A percentile compares a stretch with the other conserved stretches of the same genome.
phyloP scores from a whole-genome alignment of 306 rosid species.

The Lupinus albus region DNA sequence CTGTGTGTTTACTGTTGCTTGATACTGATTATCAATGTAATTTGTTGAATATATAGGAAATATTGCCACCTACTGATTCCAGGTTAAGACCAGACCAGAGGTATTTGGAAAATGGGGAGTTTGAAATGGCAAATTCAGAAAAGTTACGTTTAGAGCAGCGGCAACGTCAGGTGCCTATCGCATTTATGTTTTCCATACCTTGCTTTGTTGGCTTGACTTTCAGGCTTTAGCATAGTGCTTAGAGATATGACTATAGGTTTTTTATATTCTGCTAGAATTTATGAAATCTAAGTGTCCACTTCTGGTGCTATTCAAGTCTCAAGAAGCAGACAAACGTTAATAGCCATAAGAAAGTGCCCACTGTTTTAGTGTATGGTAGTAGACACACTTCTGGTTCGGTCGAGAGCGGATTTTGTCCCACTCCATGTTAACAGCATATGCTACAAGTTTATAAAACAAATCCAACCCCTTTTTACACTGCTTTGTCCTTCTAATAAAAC shows the following conservation, averaged over 20 bases:
- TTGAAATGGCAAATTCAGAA: slow-evolving; percentile 94
- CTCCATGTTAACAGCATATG: neutral
- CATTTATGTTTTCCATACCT: slow-evolving; percentile 24
- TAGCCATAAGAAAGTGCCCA: neutral
- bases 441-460: neutral
- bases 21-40: slow-evolving; percentile 29
- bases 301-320: neutral
- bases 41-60: slow-evolving; percentile 57
- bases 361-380: neutral
- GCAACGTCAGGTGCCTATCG: slow-evolving; percentile 81
- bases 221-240: neutral
- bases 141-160: slow-evolving; percentile 93
- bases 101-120: slow-evolving; percentile 94
- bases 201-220: slow-evolving; percentile 16
- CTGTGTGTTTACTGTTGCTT: slow-evolving; percentile 19
- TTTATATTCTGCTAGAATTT: neutral
- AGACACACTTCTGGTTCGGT: neutral
- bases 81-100: slow-evolving; percentile 98
- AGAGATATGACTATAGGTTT: neutral
- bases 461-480: neutral
- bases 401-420: neutral
- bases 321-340: neutral
- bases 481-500: neutral
- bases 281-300: neutral
- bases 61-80: slow-evolving; percentile 98